These are phyloP conservation scores for Elasticomyces elasticus DNA, from an alignment of 495 filamentous ascomycete genomes.

Conservation along the genomic window DNA sequence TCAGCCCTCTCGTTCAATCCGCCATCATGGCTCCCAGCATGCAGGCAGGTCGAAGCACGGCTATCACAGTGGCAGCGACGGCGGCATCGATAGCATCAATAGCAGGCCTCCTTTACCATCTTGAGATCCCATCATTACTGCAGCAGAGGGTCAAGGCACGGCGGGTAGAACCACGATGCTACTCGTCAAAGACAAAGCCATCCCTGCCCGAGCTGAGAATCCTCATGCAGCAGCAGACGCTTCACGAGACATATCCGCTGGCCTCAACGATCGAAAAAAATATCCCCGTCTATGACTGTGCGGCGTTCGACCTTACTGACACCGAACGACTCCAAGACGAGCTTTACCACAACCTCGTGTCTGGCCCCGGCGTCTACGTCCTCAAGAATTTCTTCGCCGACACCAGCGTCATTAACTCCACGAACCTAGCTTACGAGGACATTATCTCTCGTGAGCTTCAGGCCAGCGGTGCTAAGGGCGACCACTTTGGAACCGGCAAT, in stretches of 20 bases:
- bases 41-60: neutral
- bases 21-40: neutral
- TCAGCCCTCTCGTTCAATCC: neutral
- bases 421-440: slow-evolving; percentile 36
- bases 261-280: slow-evolving; percentile 35
- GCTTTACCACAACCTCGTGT: slow-evolving; percentile 44
- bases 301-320: slow-evolving; percentile 23
- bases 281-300: slow-evolving; percentile 44
- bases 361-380: slow-evolving; percentile 45
- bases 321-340: slow-evolving; percentile 40
- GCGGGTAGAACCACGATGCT: slow-evolving; percentile 19
- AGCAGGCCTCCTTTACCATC: slow-evolving; percentile 6
- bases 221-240: slow-evolving; percentile 35
- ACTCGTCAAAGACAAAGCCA: slow-evolving; percentile 15
- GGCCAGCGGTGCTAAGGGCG: slow-evolving; percentile 32
- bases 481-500: slow-evolving; percentile 45
- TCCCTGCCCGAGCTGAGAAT: slow-evolving; percentile 31
- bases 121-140: slow-evolving; percentile 8
- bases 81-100: neutral
- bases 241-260: slow-evolving; percentile 36
- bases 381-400: slow-evolving; percentile 39
- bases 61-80: neutral
- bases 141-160: slow-evolving; percentile 1
- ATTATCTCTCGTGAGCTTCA: slow-evolving; percentile 37
- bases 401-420: slow-evolving; percentile 25